A percentile compares a stretch with the other conserved stretches of the same genome.
These are phyloP conservation scores for Ceraceosorus guamensis DNA, from an alignment of 1,284 basidiomycete species.

Conservation along the genomic window DNA sequence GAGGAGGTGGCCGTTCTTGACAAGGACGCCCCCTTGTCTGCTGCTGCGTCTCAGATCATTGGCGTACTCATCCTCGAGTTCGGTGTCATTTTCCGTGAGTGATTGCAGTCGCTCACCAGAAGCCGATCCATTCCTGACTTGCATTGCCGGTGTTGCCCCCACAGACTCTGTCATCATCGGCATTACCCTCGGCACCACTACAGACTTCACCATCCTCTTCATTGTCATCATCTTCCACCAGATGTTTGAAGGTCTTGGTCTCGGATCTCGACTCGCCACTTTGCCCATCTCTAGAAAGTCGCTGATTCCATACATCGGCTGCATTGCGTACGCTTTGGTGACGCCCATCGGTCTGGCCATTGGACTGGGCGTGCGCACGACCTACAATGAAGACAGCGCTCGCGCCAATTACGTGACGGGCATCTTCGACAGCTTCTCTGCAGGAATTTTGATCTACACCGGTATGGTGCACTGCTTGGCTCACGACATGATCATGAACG, in stretches of 20 bases:
- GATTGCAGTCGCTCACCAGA: background rate
- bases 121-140: too few relatives aligned
- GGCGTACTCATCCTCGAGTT: conserved; percentile 81
- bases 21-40: conserved; percentile 1
- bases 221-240: conserved; percentile 69
- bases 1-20: background rate
- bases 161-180: conserved; percentile 16
- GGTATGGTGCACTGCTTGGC: conserved; percentile 42
- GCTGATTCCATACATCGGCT: conserved; percentile 24
- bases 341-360: conserved; percentile 47
- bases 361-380: conserved; percentile 38
- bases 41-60: conserved; percentile 65
- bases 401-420: conserved; percentile 44
- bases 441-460: conserved; percentile 47
- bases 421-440: conserved; percentile 40
- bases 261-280: conserved; percentile 39
- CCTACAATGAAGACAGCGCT: conserved; percentile 42
- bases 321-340: conserved; percentile 35
- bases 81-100: conserved; percentile 76
- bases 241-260: conserved; percentile 48
- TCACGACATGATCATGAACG: conserved; percentile 49
- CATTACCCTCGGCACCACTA: conserved; percentile 12
- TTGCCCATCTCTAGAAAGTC: conserved; percentile 20
- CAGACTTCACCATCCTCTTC: conserved; percentile 73
- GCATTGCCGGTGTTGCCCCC: too few relatives aligned